Percentiles rank a stretch among this genome's conserved stretches.
These are phyloP conservation scores for Xylaria curta DNA, from an alignment of 495 filamentous ascomycete species.

Conservation along the genomic window DNA sequence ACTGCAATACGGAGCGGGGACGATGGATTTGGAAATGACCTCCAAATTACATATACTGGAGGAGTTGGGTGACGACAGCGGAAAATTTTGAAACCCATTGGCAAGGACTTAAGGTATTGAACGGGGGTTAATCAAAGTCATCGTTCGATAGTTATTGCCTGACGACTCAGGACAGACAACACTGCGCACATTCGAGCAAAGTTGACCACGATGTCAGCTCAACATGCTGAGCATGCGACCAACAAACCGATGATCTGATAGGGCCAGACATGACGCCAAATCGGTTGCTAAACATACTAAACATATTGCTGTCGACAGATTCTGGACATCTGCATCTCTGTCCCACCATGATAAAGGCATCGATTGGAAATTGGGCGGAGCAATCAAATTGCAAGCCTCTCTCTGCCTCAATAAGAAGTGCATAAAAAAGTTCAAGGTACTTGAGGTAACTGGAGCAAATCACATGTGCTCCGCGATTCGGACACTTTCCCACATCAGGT, in stretches of 20 bases:
- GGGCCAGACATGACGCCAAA: slow-evolving; percentile 3
- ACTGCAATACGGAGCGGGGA: slow-evolving; percentile 18
- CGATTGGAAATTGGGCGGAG: slow-evolving; percentile 5
- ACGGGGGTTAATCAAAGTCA: background rate
- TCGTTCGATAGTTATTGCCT: background rate
- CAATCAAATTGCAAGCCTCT: slow-evolving; percentile 3
- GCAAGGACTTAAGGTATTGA: background rate
- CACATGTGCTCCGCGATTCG: slow-evolving; percentile 25
- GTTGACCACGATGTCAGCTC: background rate
- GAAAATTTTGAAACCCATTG: slow-evolving; percentile 1
- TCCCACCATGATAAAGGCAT: slow-evolving; percentile 3
- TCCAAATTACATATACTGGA: slow-evolving; percentile 5
- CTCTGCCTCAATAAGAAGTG: background rate
- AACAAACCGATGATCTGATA: slow-evolving; percentile 11
- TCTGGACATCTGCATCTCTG: slow-evolving; percentile 17
- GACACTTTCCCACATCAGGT: slow-evolving; percentile 1
- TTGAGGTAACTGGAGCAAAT: slow-evolving; percentile 12
- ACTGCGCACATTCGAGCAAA: background rate
- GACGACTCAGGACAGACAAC: background rate
- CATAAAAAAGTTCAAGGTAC: background rate
- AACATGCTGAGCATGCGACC: slow-evolving; percentile 12
- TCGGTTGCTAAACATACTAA: slow-evolving; percentile 1
- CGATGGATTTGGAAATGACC: slow-evolving; percentile 12
- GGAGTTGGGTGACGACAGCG: slow-evolving; percentile 11
- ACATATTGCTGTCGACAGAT: slow-evolving; percentile 13